Conservation (phyloP, 73 alveolate species). For the Paramecium primaurelia region DNA sequence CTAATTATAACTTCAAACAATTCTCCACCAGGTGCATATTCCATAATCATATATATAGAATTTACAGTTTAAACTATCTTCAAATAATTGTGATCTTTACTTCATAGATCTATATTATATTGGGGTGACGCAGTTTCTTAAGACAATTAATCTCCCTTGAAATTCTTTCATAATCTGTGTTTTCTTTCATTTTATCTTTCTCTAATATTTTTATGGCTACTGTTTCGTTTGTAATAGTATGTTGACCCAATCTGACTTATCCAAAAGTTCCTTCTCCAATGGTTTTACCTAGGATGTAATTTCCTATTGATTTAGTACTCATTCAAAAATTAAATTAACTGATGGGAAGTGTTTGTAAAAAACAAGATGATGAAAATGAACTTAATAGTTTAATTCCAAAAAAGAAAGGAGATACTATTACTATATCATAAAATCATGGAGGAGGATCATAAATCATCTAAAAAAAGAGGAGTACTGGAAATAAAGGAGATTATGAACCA, state of each 20-base stretch:
- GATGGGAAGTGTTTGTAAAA: conserved; percentile 51
- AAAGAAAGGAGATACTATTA: conserved; percentile 29
- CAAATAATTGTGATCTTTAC: conserved; percentile 57
- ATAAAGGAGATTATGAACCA: conserved; percentile 33
- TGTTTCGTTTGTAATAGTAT: conserved; percentile 73
- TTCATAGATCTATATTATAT: conserved; percentile 77
- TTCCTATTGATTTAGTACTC: conserved; percentile 32
- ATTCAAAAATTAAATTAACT: conserved; percentile 3
- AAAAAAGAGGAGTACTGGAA: conserved; percentile 10
- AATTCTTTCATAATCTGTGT: conserved; percentile 80
- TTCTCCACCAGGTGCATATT: conserved; percentile 93
- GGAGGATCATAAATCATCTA: not conserved
- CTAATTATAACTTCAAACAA: conserved; percentile 80
- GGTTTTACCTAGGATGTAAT: conserved; percentile 57
- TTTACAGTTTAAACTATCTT: conserved; percentile 69
- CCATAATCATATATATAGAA: conserved; percentile 88
- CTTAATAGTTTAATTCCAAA: not conserved
- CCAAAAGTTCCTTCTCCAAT: conserved; percentile 87
- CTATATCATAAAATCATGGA: not conserved
- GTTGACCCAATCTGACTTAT: conserved; percentile 77
- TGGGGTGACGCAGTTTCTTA: conserved; percentile 78
- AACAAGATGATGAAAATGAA: conserved; percentile 30
- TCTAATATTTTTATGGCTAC: conserved; percentile 95
- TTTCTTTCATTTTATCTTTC: conserved; percentile 86
- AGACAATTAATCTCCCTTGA: conserved; percentile 83